Conservation (phyloP, 768 basidiomycete species). For the Flagelloscypha sp. region DNA sequence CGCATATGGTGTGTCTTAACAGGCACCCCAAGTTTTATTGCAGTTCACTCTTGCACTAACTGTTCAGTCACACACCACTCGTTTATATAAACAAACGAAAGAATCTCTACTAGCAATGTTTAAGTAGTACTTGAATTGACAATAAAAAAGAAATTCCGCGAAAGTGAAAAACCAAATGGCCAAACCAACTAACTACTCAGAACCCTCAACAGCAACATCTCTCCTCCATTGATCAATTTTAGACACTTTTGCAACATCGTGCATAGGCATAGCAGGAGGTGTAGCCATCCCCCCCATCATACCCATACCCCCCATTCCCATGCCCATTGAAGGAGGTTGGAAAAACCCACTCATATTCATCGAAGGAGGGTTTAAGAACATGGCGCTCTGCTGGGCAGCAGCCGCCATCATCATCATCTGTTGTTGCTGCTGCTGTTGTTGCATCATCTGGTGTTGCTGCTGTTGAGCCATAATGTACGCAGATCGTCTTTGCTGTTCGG, state of each 20-base stretch:
- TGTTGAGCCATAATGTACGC: slow-evolving; percentile 34
- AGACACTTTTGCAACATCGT: slow-evolving; percentile 59
- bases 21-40: too few relatives aligned
- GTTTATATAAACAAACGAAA: too few relatives aligned
- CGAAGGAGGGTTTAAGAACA: slow-evolving; percentile 61
- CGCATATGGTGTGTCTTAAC: too few relatives aligned
- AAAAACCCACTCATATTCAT: slow-evolving; percentile 71
- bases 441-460: slow-evolving; percentile 46
- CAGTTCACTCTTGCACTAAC: too few relatives aligned
- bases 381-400: slow-evolving; percentile 65
- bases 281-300: slow-evolving; percentile 38
- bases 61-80: too few relatives aligned
- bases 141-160: too few relatives aligned
- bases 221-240: slow-evolving; percentile 77
- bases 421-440: slow-evolving; percentile 46
- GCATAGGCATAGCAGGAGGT: slow-evolving; percentile 55
- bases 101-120: too few relatives aligned
- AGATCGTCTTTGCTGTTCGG: slow-evolving; percentile 73
- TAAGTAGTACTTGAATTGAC: too few relatives aligned
- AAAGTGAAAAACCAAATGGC: too few relatives aligned
- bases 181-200: too few relatives aligned
- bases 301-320: slow-evolving; percentile 39
- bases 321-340: slow-evolving; percentile 32
- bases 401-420: slow-evolving; percentile 70
- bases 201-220: slow-evolving; percentile 69